Conservation (phyloP, 768 basidiomycete species). For the Suillus tomentosus region DNA sequence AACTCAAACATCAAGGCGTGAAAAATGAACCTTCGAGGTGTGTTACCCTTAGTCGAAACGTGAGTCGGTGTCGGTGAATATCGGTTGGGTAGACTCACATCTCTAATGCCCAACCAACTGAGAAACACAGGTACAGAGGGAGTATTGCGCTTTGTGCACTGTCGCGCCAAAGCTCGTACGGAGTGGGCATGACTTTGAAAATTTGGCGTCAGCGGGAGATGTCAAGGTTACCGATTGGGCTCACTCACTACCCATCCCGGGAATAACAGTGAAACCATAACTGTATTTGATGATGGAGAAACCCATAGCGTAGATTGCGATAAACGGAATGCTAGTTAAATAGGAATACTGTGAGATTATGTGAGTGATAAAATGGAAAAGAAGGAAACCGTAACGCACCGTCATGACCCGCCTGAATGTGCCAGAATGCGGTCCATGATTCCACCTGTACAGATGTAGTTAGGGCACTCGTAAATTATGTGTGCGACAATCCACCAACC, state of each 20-base stretch:
- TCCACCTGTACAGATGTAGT: constrained; percentile 52
- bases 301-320: constrained; percentile 59
- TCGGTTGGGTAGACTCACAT: constrained; percentile 49
- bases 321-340: constrained; percentile 59
- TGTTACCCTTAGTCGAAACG: constrained; percentile 52
- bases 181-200: constrained; percentile 61
- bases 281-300: constrained; percentile 73
- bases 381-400: constrained; percentile 40
- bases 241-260: constrained; percentile 52
- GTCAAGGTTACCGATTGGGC: background rate
- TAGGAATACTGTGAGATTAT: constrained; percentile 65
- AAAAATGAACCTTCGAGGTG: constrained; percentile 68
- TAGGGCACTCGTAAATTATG: background rate
- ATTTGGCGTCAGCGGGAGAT: constrained; percentile 9
- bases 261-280: constrained; percentile 57
- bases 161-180: constrained; percentile 57
- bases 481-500: constrained; percentile 37
- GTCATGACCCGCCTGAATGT: constrained; percentile 88
- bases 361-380: background rate
- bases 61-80: background rate
- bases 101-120: constrained; percentile 73
- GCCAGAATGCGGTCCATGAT: constrained; percentile 64
- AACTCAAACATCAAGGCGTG: background rate
- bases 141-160: constrained; percentile 52
- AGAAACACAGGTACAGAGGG: constrained; percentile 64